Evolutionary conservation across 2,329 filamentous ascomycete species (phyloP).

Genomic region (Cladophialophora chaetospira): DNA sequence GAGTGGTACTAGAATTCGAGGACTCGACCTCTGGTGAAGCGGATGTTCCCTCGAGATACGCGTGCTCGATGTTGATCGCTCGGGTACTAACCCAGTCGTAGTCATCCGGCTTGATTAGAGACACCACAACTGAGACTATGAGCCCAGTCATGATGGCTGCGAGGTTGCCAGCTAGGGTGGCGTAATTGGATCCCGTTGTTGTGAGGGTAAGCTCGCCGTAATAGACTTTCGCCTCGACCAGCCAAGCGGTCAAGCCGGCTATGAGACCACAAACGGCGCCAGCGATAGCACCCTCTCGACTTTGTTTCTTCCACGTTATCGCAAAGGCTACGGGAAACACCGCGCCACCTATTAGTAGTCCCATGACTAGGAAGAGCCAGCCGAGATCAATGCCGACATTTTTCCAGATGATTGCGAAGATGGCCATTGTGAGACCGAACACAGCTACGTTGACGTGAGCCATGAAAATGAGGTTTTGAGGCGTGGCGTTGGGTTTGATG

Average conservation of each 20-base stretch:
- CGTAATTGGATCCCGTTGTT: slow-evolving; percentile 73
- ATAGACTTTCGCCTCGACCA: slow-evolving; percentile 71
- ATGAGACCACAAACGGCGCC: slow-evolving; percentile 63
- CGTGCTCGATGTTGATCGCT: slow-evolving; percentile 70
- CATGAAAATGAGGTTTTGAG: slow-evolving; percentile 75
- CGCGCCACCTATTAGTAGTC: slow-evolving; percentile 80
- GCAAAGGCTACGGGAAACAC: slow-evolving; percentile 80
- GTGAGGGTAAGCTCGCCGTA: slow-evolving; percentile 69
- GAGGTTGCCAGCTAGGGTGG: slow-evolving; percentile 65
- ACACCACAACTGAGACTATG: slow-evolving; percentile 73
- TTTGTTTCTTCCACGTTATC: slow-evolving; percentile 78
- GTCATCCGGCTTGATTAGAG: slow-evolving; percentile 76
- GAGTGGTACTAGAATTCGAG: slow-evolving; percentile 6
- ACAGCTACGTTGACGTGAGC: slow-evolving; percentile 70
- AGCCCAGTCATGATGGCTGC: slow-evolving; percentile 75
- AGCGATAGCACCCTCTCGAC: slow-evolving; percentile 54
- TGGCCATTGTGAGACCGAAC: slow-evolving; percentile 51
- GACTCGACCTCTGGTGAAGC: slow-evolving; percentile 1
- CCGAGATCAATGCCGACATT: slow-evolving; percentile 25
- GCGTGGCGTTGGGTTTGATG: slow-evolving; percentile 73
- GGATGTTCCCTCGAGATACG: neutral
- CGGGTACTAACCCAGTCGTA: slow-evolving; percentile 73
- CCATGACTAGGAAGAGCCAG: slow-evolving; percentile 63
- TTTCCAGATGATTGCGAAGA: slow-evolving; percentile 28
- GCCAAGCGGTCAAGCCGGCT: slow-evolving; percentile 72